Base-by-base conservation (phyloP, 371 early-diverging fungal species). In the Blyttiomyces sp. region DNA sequence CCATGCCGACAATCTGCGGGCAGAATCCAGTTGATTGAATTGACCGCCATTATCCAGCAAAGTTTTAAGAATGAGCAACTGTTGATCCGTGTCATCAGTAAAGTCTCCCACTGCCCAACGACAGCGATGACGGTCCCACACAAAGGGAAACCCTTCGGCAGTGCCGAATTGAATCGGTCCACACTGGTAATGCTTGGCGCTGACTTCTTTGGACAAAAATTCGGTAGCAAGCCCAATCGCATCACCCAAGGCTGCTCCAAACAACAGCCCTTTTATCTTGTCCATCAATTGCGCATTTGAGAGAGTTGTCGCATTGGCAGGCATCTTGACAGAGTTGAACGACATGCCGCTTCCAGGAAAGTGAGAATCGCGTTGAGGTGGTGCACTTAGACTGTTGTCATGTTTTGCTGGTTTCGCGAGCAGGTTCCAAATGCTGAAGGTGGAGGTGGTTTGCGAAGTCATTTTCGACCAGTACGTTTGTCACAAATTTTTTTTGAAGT, bases 61-160 rank as follows among this genome's bases (percentile, higher is more conserved):
- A 5, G 85, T 73, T 36, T 81, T 75, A 30, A 84, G 70, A 16
- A 88, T 51, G 27, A 86, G 63, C 7, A 88, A 57, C 48, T 74
- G 59, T 46, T 88, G 88, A 49, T 88, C 88, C 30, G 84, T 81
- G 61, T 88, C 86, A 54, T 84, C 86, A 4, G 87, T 84, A 63
- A 79, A 88, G 45, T 84, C 85, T 66, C 83, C 83, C 35, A 63
- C 51, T 7, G 52, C 42, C 70, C 68, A 79, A 36, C 64, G 72
- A 33, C 52, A 49, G 9, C 80, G 71, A 39, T 77, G 80, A 6
- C 11, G 7, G 59, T 77, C 81, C 13, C 59, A 34, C 50, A 68
- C 66, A 49, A 74, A 60, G 4, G 67, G 69, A 51, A 66, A 63
- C 36, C n/a, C 36, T 23, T 19, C 33, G 63, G 60, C 59, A 70